phyloP scores from a whole-genome alignment of 75 land plant species.

The Cunninghamia lanceolata region DNA sequence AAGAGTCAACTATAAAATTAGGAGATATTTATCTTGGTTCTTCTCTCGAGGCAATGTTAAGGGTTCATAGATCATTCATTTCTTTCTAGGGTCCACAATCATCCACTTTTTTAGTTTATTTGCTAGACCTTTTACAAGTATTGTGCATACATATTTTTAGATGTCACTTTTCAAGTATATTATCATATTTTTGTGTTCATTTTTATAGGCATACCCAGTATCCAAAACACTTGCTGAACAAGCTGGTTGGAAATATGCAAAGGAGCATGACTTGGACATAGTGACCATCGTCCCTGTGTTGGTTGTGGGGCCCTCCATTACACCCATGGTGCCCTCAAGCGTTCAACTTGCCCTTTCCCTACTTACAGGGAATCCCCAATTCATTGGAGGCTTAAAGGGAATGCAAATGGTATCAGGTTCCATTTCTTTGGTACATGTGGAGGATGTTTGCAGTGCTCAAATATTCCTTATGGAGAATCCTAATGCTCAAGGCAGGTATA shows the following conservation, averaged over 20 bases:
- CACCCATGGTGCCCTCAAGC: conserved; percentile 36
- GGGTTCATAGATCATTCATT: no score
- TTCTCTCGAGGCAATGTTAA: no score
- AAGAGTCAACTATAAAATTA: no score
- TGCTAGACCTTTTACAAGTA: background rate
- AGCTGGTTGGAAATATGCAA: conserved; percentile 71
- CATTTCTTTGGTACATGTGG: conserved; percentile 63
- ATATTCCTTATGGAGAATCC: conserved; percentile 54
- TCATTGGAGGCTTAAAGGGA: conserved; percentile 23
- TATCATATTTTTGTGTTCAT: background rate
- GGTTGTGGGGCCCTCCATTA: conserved; percentile 48
- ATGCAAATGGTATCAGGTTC: conserved; percentile 57
- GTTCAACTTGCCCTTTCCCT: conserved; percentile 30
- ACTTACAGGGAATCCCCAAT: conserved; percentile 33
- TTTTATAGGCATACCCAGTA: conserved; percentile 48
- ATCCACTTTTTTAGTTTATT: background rate
- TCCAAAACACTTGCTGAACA: conserved; percentile 72
- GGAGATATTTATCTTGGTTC: no score
- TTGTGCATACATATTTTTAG: background rate
- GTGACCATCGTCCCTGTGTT: conserved; percentile 58
- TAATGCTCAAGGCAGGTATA: conserved; percentile 64
- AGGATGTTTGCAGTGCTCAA: conserved; percentile 73
- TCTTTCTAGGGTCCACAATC: no score
- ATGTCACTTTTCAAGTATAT: background rate
- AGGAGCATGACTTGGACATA: conserved; percentile 53